A percentile compares a stretch with the other conserved stretches of the same genome.
Evolutionary conservation across 2,329 filamentous ascomycete genomes (phyloP).

Genomic region (Conoideocrella luteorostrata): DNA sequence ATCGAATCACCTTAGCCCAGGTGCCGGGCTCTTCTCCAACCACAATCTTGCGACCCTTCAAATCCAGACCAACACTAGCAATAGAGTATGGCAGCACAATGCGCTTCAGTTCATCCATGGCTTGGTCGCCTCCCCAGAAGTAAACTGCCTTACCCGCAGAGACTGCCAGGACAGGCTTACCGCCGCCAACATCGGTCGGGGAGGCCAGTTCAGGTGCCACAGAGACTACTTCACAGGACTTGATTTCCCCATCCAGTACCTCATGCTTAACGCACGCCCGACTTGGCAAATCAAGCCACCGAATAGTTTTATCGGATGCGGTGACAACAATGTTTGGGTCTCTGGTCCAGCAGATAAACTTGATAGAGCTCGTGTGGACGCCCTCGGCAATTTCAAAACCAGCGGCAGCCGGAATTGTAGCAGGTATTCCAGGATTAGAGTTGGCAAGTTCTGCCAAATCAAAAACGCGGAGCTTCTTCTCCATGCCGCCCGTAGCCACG

Average conservation of each 20-base stretch:
- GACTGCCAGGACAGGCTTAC: slow-evolving; percentile 71
- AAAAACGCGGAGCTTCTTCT: slow-evolving; percentile 94
- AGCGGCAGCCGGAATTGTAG: slow-evolving; percentile 50
- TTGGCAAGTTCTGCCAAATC: slow-evolving; percentile 62
- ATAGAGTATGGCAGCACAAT: slow-evolving; percentile 77
- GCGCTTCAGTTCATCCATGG: slow-evolving; percentile 69
- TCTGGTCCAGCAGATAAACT: slow-evolving; percentile 90
- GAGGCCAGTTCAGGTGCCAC: slow-evolving; percentile 54
- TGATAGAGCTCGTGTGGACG: slow-evolving; percentile 81
- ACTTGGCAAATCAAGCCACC: slow-evolving; percentile 88
- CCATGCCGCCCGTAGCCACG: slow-evolving; percentile 86
- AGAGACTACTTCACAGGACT: slow-evolving; percentile 82
- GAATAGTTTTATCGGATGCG: slow-evolving; percentile 82
- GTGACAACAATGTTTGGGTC: slow-evolving; percentile 87
- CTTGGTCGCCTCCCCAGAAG: slow-evolving; percentile 75
- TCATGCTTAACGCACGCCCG: slow-evolving; percentile 70
- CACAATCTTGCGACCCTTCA: slow-evolving; percentile 73
- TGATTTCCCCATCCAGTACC: slow-evolving; percentile 76
- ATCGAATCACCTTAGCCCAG: slow-evolving; percentile 92
- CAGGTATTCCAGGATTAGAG: slow-evolving; percentile 30
- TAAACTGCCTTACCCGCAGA: slow-evolving; percentile 92
- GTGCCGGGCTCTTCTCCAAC: slow-evolving; percentile 89
- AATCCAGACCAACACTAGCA: slow-evolving; percentile 83
- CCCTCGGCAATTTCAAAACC: slow-evolving; percentile 85
- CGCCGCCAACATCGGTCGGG: slow-evolving; percentile 57